These are phyloP conservation scores for Aspergillus ochraceoroseus DNA, from an alignment of 2,329 filamentous ascomycete species.

Conservation along the genomic window DNA sequence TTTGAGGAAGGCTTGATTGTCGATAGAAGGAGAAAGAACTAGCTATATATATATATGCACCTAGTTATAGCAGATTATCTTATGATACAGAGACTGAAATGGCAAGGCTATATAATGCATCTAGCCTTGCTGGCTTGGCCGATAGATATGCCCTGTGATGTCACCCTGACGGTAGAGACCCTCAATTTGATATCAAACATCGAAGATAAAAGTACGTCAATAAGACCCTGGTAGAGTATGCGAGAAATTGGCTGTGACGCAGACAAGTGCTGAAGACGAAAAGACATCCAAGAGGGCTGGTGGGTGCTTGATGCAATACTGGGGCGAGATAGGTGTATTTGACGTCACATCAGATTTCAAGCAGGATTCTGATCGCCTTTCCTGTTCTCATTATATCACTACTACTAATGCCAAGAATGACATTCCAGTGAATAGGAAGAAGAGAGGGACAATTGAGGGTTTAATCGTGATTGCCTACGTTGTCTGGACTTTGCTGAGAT, in stretches of 20 bases:
- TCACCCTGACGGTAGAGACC: slow-evolving; percentile 12
- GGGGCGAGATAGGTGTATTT: slow-evolving; percentile 2
- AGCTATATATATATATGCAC: no score
- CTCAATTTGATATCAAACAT: slow-evolving; percentile 5
- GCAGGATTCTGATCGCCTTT: no score
- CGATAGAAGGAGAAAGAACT: no score
- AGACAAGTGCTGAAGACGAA: neutral
- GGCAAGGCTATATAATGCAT: slow-evolving; percentile 9
- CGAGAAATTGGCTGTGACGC: neutral
- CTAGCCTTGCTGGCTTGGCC: slow-evolving; percentile 5
- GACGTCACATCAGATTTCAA: slow-evolving; percentile 4
- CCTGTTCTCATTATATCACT: no score
- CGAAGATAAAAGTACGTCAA: slow-evolving; percentile 14
- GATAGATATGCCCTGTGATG: slow-evolving; percentile 6
- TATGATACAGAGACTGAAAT: neutral
- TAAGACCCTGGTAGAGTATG: slow-evolving; percentile 3
- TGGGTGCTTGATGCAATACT: slow-evolving; percentile 8
- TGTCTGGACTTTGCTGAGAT: no score
- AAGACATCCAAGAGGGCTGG: neutral
- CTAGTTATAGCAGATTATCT: no score
- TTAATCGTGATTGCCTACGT: no score
- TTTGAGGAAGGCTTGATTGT: no score
- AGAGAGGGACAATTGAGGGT: no score
- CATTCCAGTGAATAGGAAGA: no score
- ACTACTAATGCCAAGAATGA: no score